Evolutionary conservation across 768 basidiomycete species (phyloP), one percentile per base, ranked within the genome.

Genomic region (Rhizopogon vulgaris): DNA sequence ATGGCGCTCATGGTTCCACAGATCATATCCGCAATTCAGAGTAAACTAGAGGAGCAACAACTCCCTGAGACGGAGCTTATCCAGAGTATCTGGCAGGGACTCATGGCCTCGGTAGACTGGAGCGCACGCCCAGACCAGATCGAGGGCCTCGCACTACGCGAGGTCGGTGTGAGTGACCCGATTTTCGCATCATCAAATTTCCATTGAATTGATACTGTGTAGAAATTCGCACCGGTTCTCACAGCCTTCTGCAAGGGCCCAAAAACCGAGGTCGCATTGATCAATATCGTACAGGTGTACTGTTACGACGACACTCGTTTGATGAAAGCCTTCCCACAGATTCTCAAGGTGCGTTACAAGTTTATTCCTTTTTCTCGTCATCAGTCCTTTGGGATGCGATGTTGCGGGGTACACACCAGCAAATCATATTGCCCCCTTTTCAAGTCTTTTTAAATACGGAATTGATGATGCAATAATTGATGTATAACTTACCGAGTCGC

Each of bases 291-390:
- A 6, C 95, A 99, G 73, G 78, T 91, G 57, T 90, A 95, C 73
- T 94, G 91, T 69, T 96, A 98, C 69, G 92, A 95, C 72, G 92
- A 97, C 64, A 94, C 93, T 24, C 88, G 90, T 52, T 80, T 95
- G 63, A 94, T 94, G 71, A 94, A 94, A 67, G 79, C 92, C 7
- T 98, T 99, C 77, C 86, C 92, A 42, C 90, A 94, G 63, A 87
- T 98, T 67, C 78, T 99, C 57, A 96, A 97, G 77, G 92, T 79
- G 48, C 27, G 63, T 43, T 25, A 51, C 15, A 28, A 30, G n/a
- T 34, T 12, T 46, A 7, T 34, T 46, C 9, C 18, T 15, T 2
- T 8, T 46, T 46, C 48, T 11, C 8, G 24, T 28, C 15, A 10
- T 11, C 24, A 17, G 40, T 53, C 42, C 32, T 18, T 17, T 39